phyloP scores from a whole-genome alignment of 2,329 filamentous ascomycete genomes.

The Paecilomyces sp. region DNA sequence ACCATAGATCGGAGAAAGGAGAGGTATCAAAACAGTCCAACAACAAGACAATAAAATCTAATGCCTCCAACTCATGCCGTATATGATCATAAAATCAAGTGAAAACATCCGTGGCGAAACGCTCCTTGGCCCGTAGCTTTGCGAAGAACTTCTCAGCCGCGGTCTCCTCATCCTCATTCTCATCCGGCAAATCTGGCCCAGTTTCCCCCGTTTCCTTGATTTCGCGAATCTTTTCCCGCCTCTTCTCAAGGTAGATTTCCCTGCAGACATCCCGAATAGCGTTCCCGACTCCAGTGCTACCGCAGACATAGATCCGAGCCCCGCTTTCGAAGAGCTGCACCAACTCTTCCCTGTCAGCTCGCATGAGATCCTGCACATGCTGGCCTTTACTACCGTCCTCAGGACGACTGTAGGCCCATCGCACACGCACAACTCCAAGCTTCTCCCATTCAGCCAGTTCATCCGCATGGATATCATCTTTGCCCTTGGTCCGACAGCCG shows the following conservation, averaged over 20 bases:
- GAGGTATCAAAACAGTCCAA: background rate
- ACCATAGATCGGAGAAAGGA: background rate
- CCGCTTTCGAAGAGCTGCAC: conserved; percentile 40
- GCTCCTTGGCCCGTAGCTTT: conserved; percentile 37
- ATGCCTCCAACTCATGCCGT: background rate
- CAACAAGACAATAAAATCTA: background rate
- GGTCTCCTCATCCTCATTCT: conserved; percentile 13
- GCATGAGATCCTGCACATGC: conserved; percentile 49
- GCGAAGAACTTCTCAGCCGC: conserved; percentile 24
- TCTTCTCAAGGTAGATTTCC: conserved; percentile 23
- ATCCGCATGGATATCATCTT: conserved; percentile 28
- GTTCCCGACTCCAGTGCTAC: conserved; percentile 47
- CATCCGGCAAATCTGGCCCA: conserved; percentile 7
- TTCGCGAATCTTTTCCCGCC: conserved; percentile 25
- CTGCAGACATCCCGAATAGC: conserved; percentile 39
- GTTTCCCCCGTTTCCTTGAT: conserved; percentile 28
- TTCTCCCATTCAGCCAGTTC: conserved; percentile 50
- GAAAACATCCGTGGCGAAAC: conserved; percentile 57
- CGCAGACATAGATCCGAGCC: conserved; percentile 59
- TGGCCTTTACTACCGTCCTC: conserved; percentile 40
- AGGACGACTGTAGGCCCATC: conserved; percentile 53
- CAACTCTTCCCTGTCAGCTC: conserved; percentile 40
- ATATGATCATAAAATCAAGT: conserved; percentile 7
- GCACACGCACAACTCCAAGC: conserved; percentile 54
- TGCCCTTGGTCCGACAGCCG: conserved; percentile 26